Evolutionary conservation across 768 basidiomycete genomes (phyloP), one percentile per base, ranked within the genome.

Genomic region (Amanita inopinata): DNA sequence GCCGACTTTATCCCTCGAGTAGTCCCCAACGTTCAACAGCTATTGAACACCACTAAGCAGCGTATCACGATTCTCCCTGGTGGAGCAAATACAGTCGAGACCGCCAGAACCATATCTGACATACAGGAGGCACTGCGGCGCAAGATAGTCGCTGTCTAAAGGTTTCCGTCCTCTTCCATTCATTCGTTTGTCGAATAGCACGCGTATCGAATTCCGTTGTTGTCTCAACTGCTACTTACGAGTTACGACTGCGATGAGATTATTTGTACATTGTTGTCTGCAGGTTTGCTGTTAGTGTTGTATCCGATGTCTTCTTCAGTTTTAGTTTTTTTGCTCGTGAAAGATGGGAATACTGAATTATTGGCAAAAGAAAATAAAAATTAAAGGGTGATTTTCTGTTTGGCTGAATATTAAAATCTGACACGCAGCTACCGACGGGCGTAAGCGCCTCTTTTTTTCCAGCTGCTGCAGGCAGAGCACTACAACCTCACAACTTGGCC

Each of bases 1-100:
- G 73, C 82, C 15, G 81, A 86, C 42, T 90, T 88, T 59, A 76
- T 84, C 41, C 77, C 81, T 15, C 80, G 85, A 37, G 86, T 90
- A 28, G 67, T 90, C 35, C 83, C 84, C 20, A 84, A 74, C 49
- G 84, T 89, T 37, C 83, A 85, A 57, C 70, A 73, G 42, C 79
- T 78, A 57, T 65, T 90, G 45, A 79, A 82, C 53, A 78, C 78
- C 38, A 86, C 83, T 45, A 86, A 85, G 60, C 84, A 87, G 56
- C 79, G 86, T 34, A 70, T 88, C 24, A 70, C 75, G 9, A 81
- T 88, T 51, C 73, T 88, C 51, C 86, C 86, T 46, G 81, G 80
- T 50, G 77, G 76, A 41, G 67, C 81, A 30, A 73, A 74, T 22
- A 69, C 77, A 40, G 63, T 78, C 45, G 87, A 89, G 39, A 76